Evolutionary conservation across 2,329 filamentous ascomycete species (phyloP).

Genomic region (Chaetomium strumarium): DNA sequence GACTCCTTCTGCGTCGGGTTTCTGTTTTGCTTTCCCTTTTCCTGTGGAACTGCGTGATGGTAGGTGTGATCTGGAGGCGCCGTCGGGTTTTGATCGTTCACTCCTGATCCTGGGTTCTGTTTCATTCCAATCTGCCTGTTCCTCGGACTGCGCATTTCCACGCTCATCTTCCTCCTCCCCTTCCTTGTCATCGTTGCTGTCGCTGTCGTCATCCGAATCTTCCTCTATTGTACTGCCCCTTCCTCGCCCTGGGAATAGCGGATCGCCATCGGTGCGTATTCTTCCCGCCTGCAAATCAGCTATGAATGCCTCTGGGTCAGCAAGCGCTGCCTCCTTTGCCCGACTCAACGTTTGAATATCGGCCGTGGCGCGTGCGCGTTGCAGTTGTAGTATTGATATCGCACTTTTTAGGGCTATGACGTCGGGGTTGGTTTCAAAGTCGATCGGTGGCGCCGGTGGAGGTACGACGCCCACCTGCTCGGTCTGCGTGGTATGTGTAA

Average conservation of each 20-base stretch:
- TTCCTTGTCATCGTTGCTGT: too few relatives aligned
- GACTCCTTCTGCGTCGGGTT: not conserved
- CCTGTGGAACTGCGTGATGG: not conserved
- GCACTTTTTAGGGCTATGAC: slow-evolving; percentile 80
- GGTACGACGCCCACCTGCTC: slow-evolving; percentile 39
- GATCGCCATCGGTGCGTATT: slow-evolving; percentile 39
- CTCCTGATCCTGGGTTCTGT: not conserved
- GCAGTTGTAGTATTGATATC: slow-evolving; percentile 80
- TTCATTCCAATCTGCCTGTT: slow-evolving; percentile 27
- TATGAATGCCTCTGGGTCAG: slow-evolving; percentile 66
- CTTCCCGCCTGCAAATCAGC: slow-evolving; percentile 60
- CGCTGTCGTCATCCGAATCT: not conserved
- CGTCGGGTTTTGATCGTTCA: slow-evolving; percentile 7
- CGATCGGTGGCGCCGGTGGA: slow-evolving; percentile 47
- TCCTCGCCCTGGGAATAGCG: slow-evolving; percentile 13
- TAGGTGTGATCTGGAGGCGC: not conserved
- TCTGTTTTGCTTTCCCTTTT: not conserved
- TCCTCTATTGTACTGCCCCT: slow-evolving; percentile 10
- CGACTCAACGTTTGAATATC: slow-evolving; percentile 67
- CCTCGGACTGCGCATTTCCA: slow-evolving; percentile 29
- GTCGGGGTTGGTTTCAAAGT: slow-evolving; percentile 68
- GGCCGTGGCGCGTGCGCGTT: slow-evolving; percentile 68
- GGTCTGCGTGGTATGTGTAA: slow-evolving; percentile 40
- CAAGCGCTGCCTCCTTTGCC: slow-evolving; percentile 64
- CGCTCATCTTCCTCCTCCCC: slow-evolving; percentile 27